Base-by-base conservation (phyloP, 345 rosid species). In the Clausena lansium region DNA sequence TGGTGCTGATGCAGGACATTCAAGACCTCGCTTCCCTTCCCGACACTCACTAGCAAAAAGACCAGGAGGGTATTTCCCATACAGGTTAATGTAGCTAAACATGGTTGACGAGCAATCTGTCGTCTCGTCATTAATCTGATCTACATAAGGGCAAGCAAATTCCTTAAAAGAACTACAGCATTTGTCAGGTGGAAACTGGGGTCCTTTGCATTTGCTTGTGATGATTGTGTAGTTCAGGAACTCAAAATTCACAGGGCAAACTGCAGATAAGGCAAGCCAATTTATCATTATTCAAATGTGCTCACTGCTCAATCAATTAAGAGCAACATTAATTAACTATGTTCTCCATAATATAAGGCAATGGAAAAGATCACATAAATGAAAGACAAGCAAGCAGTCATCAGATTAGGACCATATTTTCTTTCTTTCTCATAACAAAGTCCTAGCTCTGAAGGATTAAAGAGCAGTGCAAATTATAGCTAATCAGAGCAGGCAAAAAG, bases 61-160 rank as follows among this genome's bases (percentile, higher is more conserved):
- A 11, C 97, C 97, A 15, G 91, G 85, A 0, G 94, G 94, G 78
- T 92, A 91, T 22, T 80, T 86, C 1, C 94, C 94, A 3, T 87
- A 64, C 47, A 89, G 81, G 68, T 88, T 83, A 76, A 92, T 89
- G 88, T 92, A 90, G 81, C 85, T 89, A 79, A 92, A 92, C 94
- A 92, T 82, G 28, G 83, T 87, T 20, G 86, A 66, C 28, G 97
- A 77, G 11, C 97, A 90, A 0, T 87, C 89, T 0, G 83, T 79
- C n/a, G 84, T 80, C 30, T 81, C 60, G 79, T 92, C 91, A 57
- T 85, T 92, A 69, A 89, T 22, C 22, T 75, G 55, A 0, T 84
- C 89, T 2, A 7, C 45, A 67, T 82, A 90, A 19, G 97, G 97
- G 79, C 97, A 90, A 22, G 97, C 89, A 76, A 92, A 85, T 4